These are phyloP conservation scores for Jaltomata sinuosa DNA, from an alignment of 257 asterid species.

Conservation along the genomic window DNA sequence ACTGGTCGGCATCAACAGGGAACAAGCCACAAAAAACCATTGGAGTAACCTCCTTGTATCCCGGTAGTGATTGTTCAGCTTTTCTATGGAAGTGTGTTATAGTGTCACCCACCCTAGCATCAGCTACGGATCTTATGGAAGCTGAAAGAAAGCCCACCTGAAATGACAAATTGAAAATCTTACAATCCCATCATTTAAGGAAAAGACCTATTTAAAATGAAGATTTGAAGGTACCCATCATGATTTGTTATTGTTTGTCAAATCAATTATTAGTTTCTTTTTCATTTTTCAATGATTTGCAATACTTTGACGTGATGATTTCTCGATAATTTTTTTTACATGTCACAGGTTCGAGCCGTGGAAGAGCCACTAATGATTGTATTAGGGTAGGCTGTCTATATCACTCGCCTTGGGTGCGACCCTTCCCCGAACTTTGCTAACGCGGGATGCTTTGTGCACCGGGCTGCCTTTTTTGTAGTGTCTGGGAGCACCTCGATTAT, in stretches of 20 bases:
- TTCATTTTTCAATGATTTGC: neutral
- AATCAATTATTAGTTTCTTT: neutral
- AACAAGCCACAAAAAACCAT: conserved; percentile 99
- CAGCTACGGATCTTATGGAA: conserved; percentile 94
- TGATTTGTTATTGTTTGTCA: neutral
- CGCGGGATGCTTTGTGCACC: too few relatives aligned
- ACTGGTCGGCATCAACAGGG: conserved; percentile 98
- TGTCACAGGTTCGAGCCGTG: too few relatives aligned
- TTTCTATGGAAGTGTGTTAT: conserved; percentile 70
- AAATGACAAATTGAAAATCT: conserved; percentile 15
- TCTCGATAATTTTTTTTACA: neutral
- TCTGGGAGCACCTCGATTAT: neutral
- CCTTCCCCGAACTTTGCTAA: too few relatives aligned
- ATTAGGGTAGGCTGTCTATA: too few relatives aligned
- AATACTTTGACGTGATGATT: neutral
- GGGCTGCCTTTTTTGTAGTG: neutral
- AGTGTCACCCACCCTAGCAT: conserved; percentile 99
- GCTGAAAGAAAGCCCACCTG: conserved; percentile 98
- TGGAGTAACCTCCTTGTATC: conserved; percentile 96
- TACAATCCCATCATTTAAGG: neutral
- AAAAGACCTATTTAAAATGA: neutral
- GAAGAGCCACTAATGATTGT: too few relatives aligned
- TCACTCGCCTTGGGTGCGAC: too few relatives aligned
- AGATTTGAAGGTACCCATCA: neutral
- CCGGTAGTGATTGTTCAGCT: conserved; percentile 82